A percentile compares a stretch with the other conserved stretches of the same genome.
phyloP scores from a whole-genome alignment of 148 eudicot genomes.

The Rhododendron ovatum region DNA sequence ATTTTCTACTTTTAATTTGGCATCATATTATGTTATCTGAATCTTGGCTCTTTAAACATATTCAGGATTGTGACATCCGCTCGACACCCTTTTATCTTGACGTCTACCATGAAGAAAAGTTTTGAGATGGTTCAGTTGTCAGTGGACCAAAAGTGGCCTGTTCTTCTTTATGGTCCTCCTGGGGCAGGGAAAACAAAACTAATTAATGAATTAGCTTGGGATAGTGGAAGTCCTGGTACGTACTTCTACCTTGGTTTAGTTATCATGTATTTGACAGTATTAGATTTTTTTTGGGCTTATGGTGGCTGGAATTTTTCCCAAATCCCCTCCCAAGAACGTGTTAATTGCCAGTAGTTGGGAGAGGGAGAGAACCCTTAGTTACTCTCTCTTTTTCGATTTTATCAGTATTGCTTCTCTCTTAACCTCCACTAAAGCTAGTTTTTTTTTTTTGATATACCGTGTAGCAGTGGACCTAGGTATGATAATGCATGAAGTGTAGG shows the following conservation, averaged over 20 bases:
- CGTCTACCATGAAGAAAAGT: slow-evolving; percentile 62
- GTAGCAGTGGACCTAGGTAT: neutral
- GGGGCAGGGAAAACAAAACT: slow-evolving; percentile 89
- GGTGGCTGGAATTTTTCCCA: neutral
- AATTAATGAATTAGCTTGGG: slow-evolving; percentile 56
- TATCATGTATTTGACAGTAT: neutral
- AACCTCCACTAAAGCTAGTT: neutral
- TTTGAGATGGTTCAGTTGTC: slow-evolving; percentile 80
- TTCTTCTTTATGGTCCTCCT: slow-evolving; percentile 89
- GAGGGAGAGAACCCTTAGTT: neutral
- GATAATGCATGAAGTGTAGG: neutral
- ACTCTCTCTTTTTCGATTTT: neutral
- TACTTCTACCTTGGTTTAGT: neutral
- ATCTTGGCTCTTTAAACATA: neutral
- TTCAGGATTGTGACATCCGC: slow-evolving; percentile 18
- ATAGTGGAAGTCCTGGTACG: slow-evolving; percentile 66
- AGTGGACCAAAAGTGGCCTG: slow-evolving; percentile 86
- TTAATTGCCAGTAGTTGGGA: neutral
- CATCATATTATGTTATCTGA: neutral
- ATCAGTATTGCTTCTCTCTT: no score
- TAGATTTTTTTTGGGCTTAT: neutral
- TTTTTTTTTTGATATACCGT: no score
- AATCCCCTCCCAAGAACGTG: no score
- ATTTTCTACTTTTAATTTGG: slow-evolving; percentile 6
- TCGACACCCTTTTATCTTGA: slow-evolving; percentile 56